Evolutionary conservation across 176 grass and related monocot genomes (phyloP).

Genomic region (Chloris gayana): DNA sequence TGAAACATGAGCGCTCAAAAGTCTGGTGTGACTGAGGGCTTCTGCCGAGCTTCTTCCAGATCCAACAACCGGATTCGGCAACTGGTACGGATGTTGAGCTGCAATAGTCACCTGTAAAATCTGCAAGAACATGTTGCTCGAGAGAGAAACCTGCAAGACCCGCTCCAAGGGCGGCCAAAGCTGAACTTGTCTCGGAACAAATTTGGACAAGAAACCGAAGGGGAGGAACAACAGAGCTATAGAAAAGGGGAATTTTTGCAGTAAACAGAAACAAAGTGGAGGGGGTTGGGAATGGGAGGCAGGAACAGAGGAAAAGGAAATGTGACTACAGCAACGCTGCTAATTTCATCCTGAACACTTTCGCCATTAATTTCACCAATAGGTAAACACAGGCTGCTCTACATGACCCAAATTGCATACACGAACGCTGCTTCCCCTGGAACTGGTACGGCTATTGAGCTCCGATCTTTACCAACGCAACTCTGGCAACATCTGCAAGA

Average conservation of each 20-base stretch:
- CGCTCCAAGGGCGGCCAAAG: background rate
- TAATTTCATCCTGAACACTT: too few species aligned
- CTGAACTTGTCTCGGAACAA: background rate
- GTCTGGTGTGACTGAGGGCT: background rate
- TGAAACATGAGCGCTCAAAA: background rate
- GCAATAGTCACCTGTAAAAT: too few species aligned
- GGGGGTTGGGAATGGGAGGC: background rate
- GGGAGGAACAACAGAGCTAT: background rate
- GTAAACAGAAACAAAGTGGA: rapidly evolving
- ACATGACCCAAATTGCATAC: background rate
- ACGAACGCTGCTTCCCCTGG: too few species aligned
- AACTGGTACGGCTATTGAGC: too few species aligned
- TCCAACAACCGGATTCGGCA: background rate
- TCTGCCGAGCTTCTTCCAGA: background rate
- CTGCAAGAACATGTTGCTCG: background rate
- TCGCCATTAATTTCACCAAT: too few species aligned
- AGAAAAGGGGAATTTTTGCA: background rate
- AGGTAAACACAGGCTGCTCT: too few species aligned
- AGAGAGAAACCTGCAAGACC: background rate
- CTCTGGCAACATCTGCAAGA: too few species aligned
- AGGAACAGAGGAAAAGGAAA: too few species aligned
- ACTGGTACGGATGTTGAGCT: background rate
- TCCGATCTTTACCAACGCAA: too few species aligned
- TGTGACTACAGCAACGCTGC: background rate
- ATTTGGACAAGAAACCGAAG: background rate